Percentiles rank a stretch among this genome's conserved stretches.
phyloP scores from a whole-genome alignment of 345 rosid species.

The sweet orange (Citrus sinensis) region DNA sequence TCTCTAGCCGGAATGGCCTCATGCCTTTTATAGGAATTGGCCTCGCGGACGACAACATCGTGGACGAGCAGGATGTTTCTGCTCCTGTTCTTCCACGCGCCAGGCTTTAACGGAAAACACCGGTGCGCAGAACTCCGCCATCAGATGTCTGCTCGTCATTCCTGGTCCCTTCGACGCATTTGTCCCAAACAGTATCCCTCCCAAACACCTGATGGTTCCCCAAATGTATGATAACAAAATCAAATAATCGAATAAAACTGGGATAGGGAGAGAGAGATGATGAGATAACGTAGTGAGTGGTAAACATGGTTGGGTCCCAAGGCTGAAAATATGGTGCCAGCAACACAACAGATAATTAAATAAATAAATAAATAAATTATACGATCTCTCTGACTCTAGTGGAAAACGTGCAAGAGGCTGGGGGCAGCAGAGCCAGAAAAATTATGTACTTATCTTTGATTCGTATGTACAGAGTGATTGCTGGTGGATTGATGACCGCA shows the following conservation, averaged over 20 bases:
- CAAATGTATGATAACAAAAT: neutral
- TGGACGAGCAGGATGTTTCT: too few species aligned
- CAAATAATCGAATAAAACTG: neutral
- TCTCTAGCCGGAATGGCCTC: too few species aligned
- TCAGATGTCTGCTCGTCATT: too few species aligned
- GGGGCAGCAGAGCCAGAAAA: too few species aligned
- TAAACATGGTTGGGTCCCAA: neutral
- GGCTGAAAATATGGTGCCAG: neutral
- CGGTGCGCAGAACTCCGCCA: too few species aligned
- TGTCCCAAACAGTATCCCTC: too few species aligned
- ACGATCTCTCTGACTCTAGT: neutral
- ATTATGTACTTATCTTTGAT: neutral
- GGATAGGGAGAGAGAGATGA: neutral
- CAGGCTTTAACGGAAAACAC: too few species aligned
- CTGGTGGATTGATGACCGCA: neutral
- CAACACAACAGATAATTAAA: neutral
- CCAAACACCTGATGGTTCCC: neutral
- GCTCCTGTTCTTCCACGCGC: too few species aligned
- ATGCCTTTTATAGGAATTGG: too few species aligned
- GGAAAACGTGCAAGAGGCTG: slow-evolving; percentile 7
- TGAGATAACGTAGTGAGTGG: neutral
- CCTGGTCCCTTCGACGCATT: too few species aligned
- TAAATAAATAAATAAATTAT: too few species aligned
- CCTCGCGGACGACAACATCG: too few species aligned
- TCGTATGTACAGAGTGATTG: neutral